A percentile compares a stretch with the other conserved stretches of the same genome.
Conservation (phyloP, 2,329 filamentous ascomycete genomes). For the Monascus ruber region DNA sequence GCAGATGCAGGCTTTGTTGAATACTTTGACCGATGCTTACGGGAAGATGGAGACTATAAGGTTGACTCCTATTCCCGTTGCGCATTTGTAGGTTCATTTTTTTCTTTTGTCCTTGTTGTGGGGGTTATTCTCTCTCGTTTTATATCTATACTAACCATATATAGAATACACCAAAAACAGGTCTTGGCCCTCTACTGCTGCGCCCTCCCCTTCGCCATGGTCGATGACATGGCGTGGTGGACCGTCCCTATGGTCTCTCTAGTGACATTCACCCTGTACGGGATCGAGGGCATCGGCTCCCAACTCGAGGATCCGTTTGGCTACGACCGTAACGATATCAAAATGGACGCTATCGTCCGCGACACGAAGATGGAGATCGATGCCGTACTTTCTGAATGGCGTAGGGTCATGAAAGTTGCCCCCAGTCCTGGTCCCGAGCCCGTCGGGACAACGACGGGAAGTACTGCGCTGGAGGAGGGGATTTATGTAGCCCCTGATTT, state of each 20-base stretch:
- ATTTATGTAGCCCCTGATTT: slow-evolving; percentile 18
- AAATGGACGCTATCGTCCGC: slow-evolving; percentile 54
- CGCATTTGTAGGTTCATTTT: slow-evolving; percentile 37
- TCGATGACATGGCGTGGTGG: slow-evolving; percentile 54
- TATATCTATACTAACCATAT: not conserved
- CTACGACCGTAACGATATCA: slow-evolving; percentile 55
- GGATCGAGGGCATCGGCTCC: slow-evolving; percentile 51
- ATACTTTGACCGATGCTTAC: slow-evolving; percentile 46
- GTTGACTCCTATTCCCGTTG: slow-evolving; percentile 52
- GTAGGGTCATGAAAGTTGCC: slow-evolving; percentile 15
- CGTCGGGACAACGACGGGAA: slow-evolving; percentile 3
- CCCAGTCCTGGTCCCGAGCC: too few relatives aligned
- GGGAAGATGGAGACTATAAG: slow-evolving; percentile 55
- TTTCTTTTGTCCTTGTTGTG: not conserved
- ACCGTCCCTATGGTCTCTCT: slow-evolving; percentile 47
- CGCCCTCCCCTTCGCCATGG: slow-evolving; percentile 53
- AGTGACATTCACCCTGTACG: slow-evolving; percentile 53
- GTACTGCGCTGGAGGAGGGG: not conserved
- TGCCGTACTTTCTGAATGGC: slow-evolving; percentile 50
- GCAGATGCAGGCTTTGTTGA: slow-evolving; percentile 48
- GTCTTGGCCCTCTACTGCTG: slow-evolving; percentile 50
- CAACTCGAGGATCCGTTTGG: slow-evolving; percentile 58
- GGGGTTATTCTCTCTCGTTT: not conserved
- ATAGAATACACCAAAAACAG: slow-evolving; percentile 51
- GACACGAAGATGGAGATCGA: slow-evolving; percentile 48